Evolutionary conservation across 2,329 filamentous ascomycete species (phyloP).

Genomic region (Clarireedia hainanense): DNA sequence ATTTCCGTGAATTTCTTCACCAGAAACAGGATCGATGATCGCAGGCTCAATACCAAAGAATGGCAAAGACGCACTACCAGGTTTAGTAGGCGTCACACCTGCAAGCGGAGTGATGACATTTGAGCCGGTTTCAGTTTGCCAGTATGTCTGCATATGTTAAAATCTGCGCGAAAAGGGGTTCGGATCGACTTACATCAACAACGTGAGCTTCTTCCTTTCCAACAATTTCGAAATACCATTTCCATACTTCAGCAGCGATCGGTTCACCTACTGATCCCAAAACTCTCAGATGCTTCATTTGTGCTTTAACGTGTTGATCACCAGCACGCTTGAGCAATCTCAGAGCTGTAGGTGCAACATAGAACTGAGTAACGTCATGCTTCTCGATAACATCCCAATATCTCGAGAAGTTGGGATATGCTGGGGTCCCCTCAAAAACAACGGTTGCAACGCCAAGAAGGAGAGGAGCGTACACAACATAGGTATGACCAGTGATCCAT

Average conservation of each 20-base stretch:
- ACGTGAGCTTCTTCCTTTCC: slow-evolving; percentile 90
- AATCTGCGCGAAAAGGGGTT: slow-evolving; percentile 17
- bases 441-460: slow-evolving; percentile 90
- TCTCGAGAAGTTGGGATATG: slow-evolving; percentile 93
- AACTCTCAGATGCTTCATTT: slow-evolving; percentile 84
- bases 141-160: slow-evolving; percentile 68
- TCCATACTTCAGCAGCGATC: slow-evolving; percentile 97
- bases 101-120: slow-evolving; percentile 91
- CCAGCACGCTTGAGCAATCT: slow-evolving; percentile 91
- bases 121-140: slow-evolving; percentile 98
- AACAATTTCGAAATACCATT: slow-evolving; percentile 96
- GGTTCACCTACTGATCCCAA: slow-evolving; percentile 95
- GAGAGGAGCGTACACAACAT: slow-evolving; percentile 93
- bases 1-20: slow-evolving; percentile 87
- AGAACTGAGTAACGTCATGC: slow-evolving; percentile 94
- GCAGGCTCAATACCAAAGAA: slow-evolving; percentile 98
- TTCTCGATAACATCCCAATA: slow-evolving; percentile 99
- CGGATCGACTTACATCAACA: slow-evolving; percentile 66
- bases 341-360: slow-evolving; percentile 91
- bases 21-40: slow-evolving; percentile 93
- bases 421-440: slow-evolving; percentile 95
- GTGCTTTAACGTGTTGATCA: slow-evolving; percentile 80
- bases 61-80: slow-evolving; percentile 87
- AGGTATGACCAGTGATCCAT: slow-evolving; percentile 98
- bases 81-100: slow-evolving; percentile 92